Base-by-base conservation (phyloP, 495 filamentous ascomycete species). In the Eremomyces bilateralis region DNA sequence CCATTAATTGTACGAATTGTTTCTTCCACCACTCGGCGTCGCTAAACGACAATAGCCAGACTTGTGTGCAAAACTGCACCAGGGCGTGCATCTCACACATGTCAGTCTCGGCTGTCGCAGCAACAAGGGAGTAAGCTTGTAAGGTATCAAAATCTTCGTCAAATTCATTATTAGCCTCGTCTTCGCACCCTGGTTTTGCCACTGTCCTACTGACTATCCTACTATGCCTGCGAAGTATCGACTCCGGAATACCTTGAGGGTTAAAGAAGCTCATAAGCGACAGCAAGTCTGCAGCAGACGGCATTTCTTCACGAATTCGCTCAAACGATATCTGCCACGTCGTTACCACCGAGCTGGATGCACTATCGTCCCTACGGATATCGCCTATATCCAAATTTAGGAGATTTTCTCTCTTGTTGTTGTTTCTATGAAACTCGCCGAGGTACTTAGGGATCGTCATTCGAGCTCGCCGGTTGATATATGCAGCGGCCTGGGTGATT, bases 251-350 rank as follows among this genome's bases (percentile, higher is more conserved):
- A 15, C 42, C 45, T 29, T 45, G 29, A 27, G 28, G 34, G 29
- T 47, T 29, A 22, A 47, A 47, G 20, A 47, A 47, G 38, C 44
- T 47, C 39, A 48, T 48, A 4, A 46, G 41, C 15, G 44, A 44
- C 16, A 50, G 24, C 15, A 50, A 34, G 17, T 42, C 28, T 24
- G 47, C 38, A 2, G 47, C 47, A 13, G 41, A 41, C 16, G 38
- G 44, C 29, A 15, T 42, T 13, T n/a, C 45, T 29, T 46, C 3
- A 5, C 39, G 49, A 20, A 65, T 56, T 38, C 60, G 31, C 11
- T 63, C 50, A 37, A 65, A 67, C 18, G 56, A 62, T 31, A 64
- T 58, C 33, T 60, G 53, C 58, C 51, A 63, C n/a, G 57, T 64
- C 15, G 48, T 38, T 20, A 63, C 43, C 30, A 65, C 57, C 11